Evolutionary conservation across 2,329 filamentous ascomycete species (phyloP).

Genomic region (Geosmithia flava): DNA sequence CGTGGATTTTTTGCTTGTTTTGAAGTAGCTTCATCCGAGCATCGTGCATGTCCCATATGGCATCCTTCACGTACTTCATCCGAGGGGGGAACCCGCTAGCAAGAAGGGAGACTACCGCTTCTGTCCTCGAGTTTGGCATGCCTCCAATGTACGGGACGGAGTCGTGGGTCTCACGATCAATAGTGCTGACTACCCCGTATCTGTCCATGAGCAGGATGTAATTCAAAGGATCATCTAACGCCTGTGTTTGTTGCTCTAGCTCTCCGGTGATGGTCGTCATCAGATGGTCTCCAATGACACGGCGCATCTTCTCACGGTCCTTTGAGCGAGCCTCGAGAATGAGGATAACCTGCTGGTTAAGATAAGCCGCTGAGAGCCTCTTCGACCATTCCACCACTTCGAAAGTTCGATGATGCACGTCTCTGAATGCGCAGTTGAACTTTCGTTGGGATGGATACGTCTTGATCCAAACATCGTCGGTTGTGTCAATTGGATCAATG

Average conservation of each 20-base stretch:
- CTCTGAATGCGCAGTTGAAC: slow-evolving; percentile 40
- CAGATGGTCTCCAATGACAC: slow-evolving; percentile 35
- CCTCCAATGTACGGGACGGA: slow-evolving; percentile 31
- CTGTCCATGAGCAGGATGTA: not conserved
- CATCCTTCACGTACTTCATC: slow-evolving; percentile 17
- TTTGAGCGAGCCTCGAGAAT: slow-evolving; percentile 51
- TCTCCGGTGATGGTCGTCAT: slow-evolving; percentile 34
- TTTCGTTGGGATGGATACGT: slow-evolving; percentile 58
- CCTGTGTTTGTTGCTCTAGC: slow-evolving; percentile 19
- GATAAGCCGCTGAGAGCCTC: slow-evolving; percentile 27
- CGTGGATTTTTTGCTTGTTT: slow-evolving; percentile 44
- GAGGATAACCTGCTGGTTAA: slow-evolving; percentile 59
- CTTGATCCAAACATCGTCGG: slow-evolving; percentile 48
- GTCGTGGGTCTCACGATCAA: not conserved
- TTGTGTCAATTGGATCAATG: slow-evolving; percentile 35
- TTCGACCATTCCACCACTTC: slow-evolving; percentile 39
- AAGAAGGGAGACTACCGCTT: slow-evolving; percentile 27
- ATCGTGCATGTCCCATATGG: slow-evolving; percentile 32
- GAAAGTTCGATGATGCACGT: slow-evolving; percentile 45
- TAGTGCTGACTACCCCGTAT: not conserved
- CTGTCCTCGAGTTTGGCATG: slow-evolving; percentile 24
- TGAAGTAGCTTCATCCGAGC: slow-evolving; percentile 40
- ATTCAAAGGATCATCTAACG: not conserved
- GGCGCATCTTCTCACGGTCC: slow-evolving; percentile 27
- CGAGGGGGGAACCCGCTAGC: not conserved